Base-by-base conservation (phyloP, 2,329 filamentous ascomycete species). In the Clonostachys rosea region DNA sequence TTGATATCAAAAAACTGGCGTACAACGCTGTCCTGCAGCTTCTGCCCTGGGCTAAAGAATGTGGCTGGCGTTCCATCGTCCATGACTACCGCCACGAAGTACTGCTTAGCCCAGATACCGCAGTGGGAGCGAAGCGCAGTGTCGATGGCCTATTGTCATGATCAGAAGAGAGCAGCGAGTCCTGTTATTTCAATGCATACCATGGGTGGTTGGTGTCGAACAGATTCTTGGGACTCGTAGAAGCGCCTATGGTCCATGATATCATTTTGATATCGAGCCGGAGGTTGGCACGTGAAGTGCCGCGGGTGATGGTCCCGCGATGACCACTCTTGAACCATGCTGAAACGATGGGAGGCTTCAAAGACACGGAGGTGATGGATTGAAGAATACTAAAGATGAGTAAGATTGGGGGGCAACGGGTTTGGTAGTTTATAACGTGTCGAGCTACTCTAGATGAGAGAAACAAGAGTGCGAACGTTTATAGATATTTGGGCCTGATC, bases 71-170 rank as follows among this genome's bases (percentile, higher is more conserved):
- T 65, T 17, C 74, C 74, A 49, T 76, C 73, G 30, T 78, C 73
- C 35, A 69, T 63, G 39, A 78, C 62, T 3, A 70, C 71, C 11
- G 73, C 76, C 34, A 82, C 65, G 52, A 82, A 80, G 56, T 75
- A 82, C 50, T 66, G 65, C 45, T 71, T 68, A 11, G 70, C 71
- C 2, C 73, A 69, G 42, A 82, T 76, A 36, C 70, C 68, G 52
- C 77, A 81, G 39, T 76, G 66, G 43, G 77, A 71, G 14, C 73
- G 67, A 11, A 83, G 61, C 24, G 74, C 76, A 50, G 72, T 68
- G 34, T 72, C 71, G 34, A 82, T 77, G 55, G 74, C 63, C 74
- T 78, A 17, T 58, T 16, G 7, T 62, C 61, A 5, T 51, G 45
- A 14, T 52, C 48, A 51, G 43, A 20, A 12, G n/a, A 17, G n/a